Evolutionary conservation across 305 asterid species (phyloP).

Genomic region (Ilex paraguariensis): DNA sequence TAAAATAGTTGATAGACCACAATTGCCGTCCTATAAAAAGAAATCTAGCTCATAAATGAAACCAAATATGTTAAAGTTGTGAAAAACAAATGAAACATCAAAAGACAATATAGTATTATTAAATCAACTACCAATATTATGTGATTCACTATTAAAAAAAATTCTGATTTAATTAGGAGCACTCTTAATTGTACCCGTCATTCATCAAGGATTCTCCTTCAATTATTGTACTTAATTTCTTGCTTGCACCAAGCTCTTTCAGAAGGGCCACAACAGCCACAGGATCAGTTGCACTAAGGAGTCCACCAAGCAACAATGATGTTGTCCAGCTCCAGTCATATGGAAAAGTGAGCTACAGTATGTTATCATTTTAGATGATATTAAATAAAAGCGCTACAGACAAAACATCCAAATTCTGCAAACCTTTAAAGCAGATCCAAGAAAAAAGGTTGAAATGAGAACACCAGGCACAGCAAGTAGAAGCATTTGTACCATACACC

Average conservation of each 20-base stretch:
- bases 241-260: conserved; percentile 97
- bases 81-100: conserved; percentile 1
- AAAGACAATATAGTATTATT: conserved; percentile 9
- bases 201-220: conserved; percentile 99
- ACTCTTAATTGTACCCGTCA: conserved; percentile 62
- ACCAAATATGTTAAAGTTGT: background rate
- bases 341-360: conserved; percentile 73
- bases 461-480: conserved; percentile 99
- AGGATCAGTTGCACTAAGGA: conserved; percentile 98
- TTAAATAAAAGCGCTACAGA: conserved; percentile 11
- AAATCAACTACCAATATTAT: background rate
- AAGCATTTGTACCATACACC: conserved; percentile 80
- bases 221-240: conserved; percentile 87
- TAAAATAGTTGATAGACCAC: conserved; percentile 84
- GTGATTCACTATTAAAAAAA: conserved; percentile 12
- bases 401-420: conserved; percentile 22
- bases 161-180: background rate
- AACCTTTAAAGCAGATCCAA: conserved; percentile 90
- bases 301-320: conserved; percentile 90
- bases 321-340: conserved; percentile 97
- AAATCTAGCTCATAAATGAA: conserved; percentile 4
- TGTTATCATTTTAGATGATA: conserved; percentile 24
- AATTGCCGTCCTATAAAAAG: conserved; percentile 74
- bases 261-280: conserved; percentile 97
- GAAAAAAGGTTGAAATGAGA: conserved; percentile 78